These are phyloP conservation scores for Aureobasidium sp. DNA, from an alignment of 2,329 filamentous ascomycete species.

Conservation along the genomic window DNA sequence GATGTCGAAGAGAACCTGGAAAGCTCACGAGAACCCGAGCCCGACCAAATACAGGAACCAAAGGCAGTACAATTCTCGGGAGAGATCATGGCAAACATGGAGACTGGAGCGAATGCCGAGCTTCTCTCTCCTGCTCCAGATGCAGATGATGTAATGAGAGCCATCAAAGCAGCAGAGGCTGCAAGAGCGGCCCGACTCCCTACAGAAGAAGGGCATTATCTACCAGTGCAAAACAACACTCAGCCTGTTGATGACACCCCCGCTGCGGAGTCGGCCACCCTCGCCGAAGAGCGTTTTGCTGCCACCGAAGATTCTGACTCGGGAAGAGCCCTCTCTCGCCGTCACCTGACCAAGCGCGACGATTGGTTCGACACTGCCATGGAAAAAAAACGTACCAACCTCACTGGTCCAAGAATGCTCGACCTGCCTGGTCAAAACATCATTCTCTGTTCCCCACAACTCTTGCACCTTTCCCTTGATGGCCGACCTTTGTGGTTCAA, in stretches of 20 bases:
- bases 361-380: neutral
- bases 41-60: neutral
- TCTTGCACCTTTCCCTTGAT: conserved; percentile 34
- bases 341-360: conserved; percentile 1
- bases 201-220: neutral
- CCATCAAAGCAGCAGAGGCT: neutral
- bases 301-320: neutral
- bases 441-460: conserved; percentile 37
- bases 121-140: neutral
- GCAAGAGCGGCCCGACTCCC: neutral
- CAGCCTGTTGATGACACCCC: neutral
- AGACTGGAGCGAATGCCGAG: neutral
- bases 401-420: neutral
- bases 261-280: neutral
- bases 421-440: conserved; percentile 17
- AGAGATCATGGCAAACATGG: neutral
- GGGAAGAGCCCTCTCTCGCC: neutral
- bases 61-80: no score
- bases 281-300: neutral
- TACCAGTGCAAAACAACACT: neutral
- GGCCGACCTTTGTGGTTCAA: conserved; percentile 40
- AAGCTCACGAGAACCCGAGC: neutral
- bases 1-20: neutral
- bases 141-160: neutral
- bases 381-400: neutral